Conservation (phyloP, 225 moss, liverwort and hornwort genomes). For the Physcomitrium patens region DNA sequence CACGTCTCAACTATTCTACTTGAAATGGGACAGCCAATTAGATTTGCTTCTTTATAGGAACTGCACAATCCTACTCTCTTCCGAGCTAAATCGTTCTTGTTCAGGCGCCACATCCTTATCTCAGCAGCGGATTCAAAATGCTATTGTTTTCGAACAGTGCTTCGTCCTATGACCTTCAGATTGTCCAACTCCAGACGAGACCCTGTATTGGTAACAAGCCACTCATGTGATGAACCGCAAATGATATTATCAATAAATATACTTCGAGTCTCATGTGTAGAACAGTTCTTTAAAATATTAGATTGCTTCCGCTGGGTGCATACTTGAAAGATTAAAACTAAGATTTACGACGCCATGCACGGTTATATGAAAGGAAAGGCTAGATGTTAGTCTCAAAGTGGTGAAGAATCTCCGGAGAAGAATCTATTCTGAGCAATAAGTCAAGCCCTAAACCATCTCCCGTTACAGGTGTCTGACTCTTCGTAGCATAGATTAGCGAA, state of each 20-base stretch:
- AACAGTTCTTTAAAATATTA: neutral
- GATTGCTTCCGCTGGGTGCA: neutral
- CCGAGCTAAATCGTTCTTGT: slow-evolving; percentile 31
- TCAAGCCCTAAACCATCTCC: neutral
- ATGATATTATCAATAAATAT: neutral
- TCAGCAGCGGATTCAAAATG: neutral
- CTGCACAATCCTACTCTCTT: slow-evolving; percentile 30
- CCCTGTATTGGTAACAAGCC: slow-evolving; percentile 6
- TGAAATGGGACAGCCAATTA: slow-evolving; percentile 6
- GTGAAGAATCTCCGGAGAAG: neutral
- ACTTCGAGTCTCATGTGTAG: neutral
- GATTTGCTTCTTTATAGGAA: slow-evolving; percentile 24
- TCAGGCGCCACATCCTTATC: slow-evolving; percentile 31
- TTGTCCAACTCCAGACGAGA: neutral
- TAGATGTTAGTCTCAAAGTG: neutral
- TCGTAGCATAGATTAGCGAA: too few species aligned
- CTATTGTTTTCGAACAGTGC: neutral
- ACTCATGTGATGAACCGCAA: neutral
- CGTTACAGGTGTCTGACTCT: neutral
- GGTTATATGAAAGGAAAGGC: neutral
- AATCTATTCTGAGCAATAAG: neutral
- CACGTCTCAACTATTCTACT: slow-evolving; percentile 19
- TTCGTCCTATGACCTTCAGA: neutral
- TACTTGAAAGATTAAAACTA: neutral
- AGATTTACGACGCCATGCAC: neutral